Base-by-base conservation (phyloP, 208 protist species). In the Leishmania tropica region DNA sequence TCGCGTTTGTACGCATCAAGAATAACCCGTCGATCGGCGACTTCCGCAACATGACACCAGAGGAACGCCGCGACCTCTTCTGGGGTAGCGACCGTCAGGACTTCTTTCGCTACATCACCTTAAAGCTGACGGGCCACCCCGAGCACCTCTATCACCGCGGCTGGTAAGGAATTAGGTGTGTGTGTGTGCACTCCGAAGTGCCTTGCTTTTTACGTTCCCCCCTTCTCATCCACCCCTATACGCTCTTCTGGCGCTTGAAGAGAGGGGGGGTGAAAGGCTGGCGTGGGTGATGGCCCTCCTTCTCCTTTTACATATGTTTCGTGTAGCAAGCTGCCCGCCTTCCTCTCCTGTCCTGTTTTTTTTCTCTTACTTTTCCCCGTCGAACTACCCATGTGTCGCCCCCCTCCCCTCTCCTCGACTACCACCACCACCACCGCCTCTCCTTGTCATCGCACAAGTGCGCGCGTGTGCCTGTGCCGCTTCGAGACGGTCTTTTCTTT, bases 131-230 rank as follows among this genome's bases (percentile, higher is more conserved):
- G 60, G 94, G 94, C 68, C 77, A 79, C 28, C 94, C 92, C 42
- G 94, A 97, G 91, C 94, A 97, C 84, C 91, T 97, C 24, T 97
- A 97, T 87, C 94, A 97, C 87, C 90, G 91, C 80, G 94, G 92
- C 74, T 97, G 91, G 92, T 96, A 94, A 91, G n/a, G 28, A 53
- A 37, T 58, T 11, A 13, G 37, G 21, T 17, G 3, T 10, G 2
- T 53, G 19, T 37, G 31, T 24, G 15, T 21, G 21, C 28, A 35
- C 45, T 21, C 21, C 13, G 21, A 74, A 53, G 45, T 35, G 37
- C n/a, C 11, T 74, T 1, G 4, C 24, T 31, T n/a, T 72, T 42
- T 21, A 72, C 8, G 6, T 19, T 13, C 67, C 40, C 37, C 64
- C 28, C n/a, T 2, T 28, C 6, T 17, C 67, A 31, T 19, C 21